Conservation (phyloP, 1,284 basidiomycete species). For the Malassezia furfur region DNA sequence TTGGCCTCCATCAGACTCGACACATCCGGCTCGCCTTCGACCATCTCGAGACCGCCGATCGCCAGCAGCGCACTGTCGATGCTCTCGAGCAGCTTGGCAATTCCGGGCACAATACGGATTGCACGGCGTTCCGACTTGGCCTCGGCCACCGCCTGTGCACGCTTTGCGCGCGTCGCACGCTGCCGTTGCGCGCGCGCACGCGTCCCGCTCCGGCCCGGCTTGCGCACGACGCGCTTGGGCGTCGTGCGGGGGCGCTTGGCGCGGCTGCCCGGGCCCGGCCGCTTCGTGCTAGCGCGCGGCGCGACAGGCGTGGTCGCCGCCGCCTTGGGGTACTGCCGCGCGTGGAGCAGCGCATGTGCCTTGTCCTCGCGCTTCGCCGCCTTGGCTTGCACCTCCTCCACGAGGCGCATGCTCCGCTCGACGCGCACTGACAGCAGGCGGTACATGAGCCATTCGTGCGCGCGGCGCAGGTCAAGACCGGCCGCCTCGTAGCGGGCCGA, state of each 20-base stretch:
- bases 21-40: slow-evolving; percentile 44
- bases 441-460: slow-evolving; percentile 44
- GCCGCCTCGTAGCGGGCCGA: slow-evolving; percentile 38
- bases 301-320: slow-evolving; percentile 13
- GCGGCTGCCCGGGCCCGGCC: slow-evolving; percentile 21
- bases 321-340: slow-evolving; percentile 8
- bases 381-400: slow-evolving; percentile 33
- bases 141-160: slow-evolving; percentile 23
- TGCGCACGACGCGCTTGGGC: slow-evolving; percentile 16
- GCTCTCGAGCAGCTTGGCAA: slow-evolving; percentile 39
- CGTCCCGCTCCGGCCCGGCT: slow-evolving; percentile 33
- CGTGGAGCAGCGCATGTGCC: slow-evolving; percentile 23
- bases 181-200: slow-evolving; percentile 15
- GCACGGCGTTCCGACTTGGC: slow-evolving; percentile 29
- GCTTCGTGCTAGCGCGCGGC: slow-evolving; percentile 19
- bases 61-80: slow-evolving; percentile 34
- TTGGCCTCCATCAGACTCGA: slow-evolving; percentile 44
- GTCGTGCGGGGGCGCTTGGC: slow-evolving; percentile 20
- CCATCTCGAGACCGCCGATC: slow-evolving; percentile 34
- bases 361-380: slow-evolving; percentile 36
- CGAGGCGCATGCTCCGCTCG: slow-evolving; percentile 34
- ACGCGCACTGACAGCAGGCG: slow-evolving; percentile 37
- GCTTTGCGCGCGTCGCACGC: slow-evolving; percentile 17
- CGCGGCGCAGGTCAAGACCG: slow-evolving; percentile 38
- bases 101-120: slow-evolving; percentile 37